Base-by-base conservation (phyloP, 345 rosid species). In the Dovyalis caffra region DNA sequence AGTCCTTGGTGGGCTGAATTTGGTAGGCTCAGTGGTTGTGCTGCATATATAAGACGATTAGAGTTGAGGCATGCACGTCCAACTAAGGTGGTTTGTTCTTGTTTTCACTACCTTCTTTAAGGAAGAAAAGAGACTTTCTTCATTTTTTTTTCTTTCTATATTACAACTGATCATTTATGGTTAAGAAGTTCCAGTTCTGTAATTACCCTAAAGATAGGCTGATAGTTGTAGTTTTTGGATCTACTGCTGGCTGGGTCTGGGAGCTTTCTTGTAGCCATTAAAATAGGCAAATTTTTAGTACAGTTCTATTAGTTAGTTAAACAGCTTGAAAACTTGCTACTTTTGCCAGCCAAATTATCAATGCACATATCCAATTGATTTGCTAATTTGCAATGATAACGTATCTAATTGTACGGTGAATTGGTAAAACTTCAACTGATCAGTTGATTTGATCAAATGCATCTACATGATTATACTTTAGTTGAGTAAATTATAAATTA, bases 51-150 rank as follows among this genome's bases (percentile, higher is more conserved):
- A 2, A 10, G 2, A 4, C 33, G 34, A 15, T 5, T n/a, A 49
- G 33, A 47, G 74, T 31, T 76, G 23, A 58, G 74, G 74, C 28
- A 61, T 70, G 74, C 79, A 76, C 79, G 70, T 70, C 25, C 34
- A 18, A 9, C 61, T 23, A 5, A 16, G 67, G 34, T 73, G 23
- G 21, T 31, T 8, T 25, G 72, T 1, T 56, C 28, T 56, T 56
- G 18, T 11, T 43, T 12, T 43, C 12, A n/a, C 47, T 37, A 37
- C 0, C 40, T 3, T 56, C 6, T 8, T 23, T 0, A 56, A 23
- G 25, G 61, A 25, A 56, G 28, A 56, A 23, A n/a, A 0, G 61
- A 56, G 25, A 56, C 61, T 56, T 56, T 23, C 61, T 56, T 10
- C 61, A 56, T 14, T 10, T 56, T 23, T 56, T 56, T 26, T 56